phyloP scores from a whole-genome alignment of 257 asterid species.

The Nicotiana sylvestris region DNA sequence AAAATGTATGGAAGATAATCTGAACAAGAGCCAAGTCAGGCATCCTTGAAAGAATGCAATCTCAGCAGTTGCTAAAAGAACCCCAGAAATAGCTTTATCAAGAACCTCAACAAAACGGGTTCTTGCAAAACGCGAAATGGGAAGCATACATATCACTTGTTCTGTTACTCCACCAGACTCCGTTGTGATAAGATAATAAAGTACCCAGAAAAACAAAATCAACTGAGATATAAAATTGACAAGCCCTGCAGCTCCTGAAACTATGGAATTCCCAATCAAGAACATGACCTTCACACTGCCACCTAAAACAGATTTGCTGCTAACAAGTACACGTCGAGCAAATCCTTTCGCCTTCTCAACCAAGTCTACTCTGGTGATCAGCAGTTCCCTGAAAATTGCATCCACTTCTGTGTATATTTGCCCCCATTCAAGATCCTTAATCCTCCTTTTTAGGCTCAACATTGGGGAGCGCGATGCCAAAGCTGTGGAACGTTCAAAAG shows the following conservation, averaged over 20 bases:
- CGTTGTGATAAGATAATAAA: conserved; percentile 76
- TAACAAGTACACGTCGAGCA: conserved; percentile 62
- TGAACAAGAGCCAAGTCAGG: conserved; percentile 87
- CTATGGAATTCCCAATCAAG: conserved; percentile 57
- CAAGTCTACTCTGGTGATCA: conserved; percentile 63
- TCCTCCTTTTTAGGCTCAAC: conserved; percentile 39
- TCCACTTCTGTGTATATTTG: conserved; percentile 59
- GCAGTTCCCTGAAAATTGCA: conserved; percentile 58
- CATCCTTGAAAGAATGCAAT: conserved; percentile 91
- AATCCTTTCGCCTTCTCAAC: conserved; percentile 83
- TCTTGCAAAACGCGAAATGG: conserved; percentile 66
- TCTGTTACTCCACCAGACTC: conserved; percentile 96
- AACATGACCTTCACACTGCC: conserved; percentile 68
- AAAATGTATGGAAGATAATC: conserved; percentile 71
- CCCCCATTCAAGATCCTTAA: conserved; percentile 73
- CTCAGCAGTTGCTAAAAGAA: conserved; percentile 80
- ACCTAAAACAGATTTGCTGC: conserved; percentile 67
- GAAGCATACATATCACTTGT: conserved; percentile 81
- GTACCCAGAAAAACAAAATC: conserved; percentile 83
- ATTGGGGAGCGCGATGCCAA: conserved; percentile 62
- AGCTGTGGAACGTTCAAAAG: conserved; percentile 47
- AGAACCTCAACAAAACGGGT: conserved; percentile 77
- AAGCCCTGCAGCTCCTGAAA: conserved; percentile 90
- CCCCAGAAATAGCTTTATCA: conserved; percentile 77
- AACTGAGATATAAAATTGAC: conserved; percentile 69